phyloP scores from a whole-genome alignment of 805 yeast genomes.

The Candida vartiovaarae region DNA sequence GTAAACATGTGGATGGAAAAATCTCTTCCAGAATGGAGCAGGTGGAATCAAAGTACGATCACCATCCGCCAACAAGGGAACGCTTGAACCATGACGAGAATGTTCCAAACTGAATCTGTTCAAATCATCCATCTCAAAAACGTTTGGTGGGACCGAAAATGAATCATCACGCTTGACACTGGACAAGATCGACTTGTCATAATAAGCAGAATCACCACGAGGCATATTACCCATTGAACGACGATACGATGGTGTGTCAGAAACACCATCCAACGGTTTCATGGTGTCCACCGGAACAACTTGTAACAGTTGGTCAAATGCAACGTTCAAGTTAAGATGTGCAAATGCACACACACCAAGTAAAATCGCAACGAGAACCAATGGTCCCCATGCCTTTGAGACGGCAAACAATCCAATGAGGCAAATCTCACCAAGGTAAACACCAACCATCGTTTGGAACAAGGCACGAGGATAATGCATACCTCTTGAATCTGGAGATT shows the following conservation, averaged over 20 bases:
- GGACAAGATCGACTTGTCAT: conserved; percentile 2
- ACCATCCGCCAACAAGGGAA: conserved; percentile 71
- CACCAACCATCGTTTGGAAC: conserved; percentile 81
- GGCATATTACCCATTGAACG: conserved; percentile 1
- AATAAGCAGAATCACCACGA: conserved; percentile 5
- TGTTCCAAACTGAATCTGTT: conserved; percentile 17
- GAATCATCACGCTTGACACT: conserved; percentile 7
- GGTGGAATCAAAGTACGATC: conserved; percentile 25
- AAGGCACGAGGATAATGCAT: conserved; percentile 81
- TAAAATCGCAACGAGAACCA: conserved; percentile 65
- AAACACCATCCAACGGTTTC: conserved; percentile 69
- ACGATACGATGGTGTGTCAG: conserved; percentile 51
- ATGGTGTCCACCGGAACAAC: conserved; percentile 65
- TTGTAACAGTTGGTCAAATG: conserved; percentile 56
- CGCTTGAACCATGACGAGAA: conserved; percentile 22
- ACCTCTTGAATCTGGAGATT: conserved; percentile 73
- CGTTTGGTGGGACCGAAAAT: conserved; percentile 13
- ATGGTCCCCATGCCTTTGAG: conserved; percentile 94
- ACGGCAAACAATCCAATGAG: conserved; percentile 80
- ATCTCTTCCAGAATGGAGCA: conserved; percentile 39
- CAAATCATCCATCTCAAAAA: conserved; percentile 22
- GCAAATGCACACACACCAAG: conserved; percentile 59
- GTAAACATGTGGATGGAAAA: conserved; percentile 50
- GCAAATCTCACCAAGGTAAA: conserved; percentile 84
- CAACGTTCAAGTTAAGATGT: conserved; percentile 55